Percentiles rank a stretch among this genome's conserved stretches.
These are phyloP conservation scores for Lodderomyces theae DNA, from an alignment of 1,139 yeast species.

Conservation along the genomic window DNA sequence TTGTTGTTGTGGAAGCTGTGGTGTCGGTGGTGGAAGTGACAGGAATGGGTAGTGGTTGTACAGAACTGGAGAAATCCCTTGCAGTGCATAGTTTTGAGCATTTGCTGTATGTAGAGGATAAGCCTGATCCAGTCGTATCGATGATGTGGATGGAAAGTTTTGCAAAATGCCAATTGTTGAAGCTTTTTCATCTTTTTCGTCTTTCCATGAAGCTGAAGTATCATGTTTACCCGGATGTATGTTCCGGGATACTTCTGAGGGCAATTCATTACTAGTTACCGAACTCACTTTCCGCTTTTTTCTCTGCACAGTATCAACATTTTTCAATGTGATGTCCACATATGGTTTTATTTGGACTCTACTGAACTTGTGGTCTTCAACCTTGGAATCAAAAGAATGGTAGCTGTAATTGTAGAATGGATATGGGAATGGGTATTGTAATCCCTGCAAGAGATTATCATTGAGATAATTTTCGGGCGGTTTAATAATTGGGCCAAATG, in stretches of 20 bases:
- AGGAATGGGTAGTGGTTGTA: slow-evolving; percentile 1
- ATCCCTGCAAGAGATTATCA: slow-evolving; percentile 39
- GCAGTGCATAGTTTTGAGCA: background rate
- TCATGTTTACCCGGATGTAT: too few species aligned
- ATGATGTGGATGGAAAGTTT: slow-evolving; percentile 1
- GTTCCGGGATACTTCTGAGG: slow-evolving; percentile 4
- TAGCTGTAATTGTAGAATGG: slow-evolving; percentile 48
- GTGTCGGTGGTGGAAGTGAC: slow-evolving; percentile 2
- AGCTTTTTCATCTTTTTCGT: too few species aligned
- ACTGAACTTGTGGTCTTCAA: slow-evolving; percentile 27
- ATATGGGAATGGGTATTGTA: slow-evolving; percentile 47
- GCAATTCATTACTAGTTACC: too few species aligned
- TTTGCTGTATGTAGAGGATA: background rate
- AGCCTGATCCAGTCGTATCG: slow-evolving; percentile 2
- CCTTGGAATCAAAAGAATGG: slow-evolving; percentile 35
- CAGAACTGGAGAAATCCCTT: background rate
- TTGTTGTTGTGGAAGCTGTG: slow-evolving; percentile 1
- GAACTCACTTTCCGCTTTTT: slow-evolving; percentile 11
- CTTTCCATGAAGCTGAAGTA: too few species aligned
- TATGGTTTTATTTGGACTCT: slow-evolving; percentile 34
- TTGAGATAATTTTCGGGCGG: slow-evolving; percentile 42
- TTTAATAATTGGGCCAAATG: slow-evolving; percentile 39
- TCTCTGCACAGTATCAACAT: slow-evolving; percentile 11
- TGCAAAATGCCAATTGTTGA: too few species aligned
- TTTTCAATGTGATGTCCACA: slow-evolving; percentile 34